These are phyloP conservation scores for Ogataea pignaliae DNA, from an alignment of 805 yeast species.

Conservation along the genomic window DNA sequence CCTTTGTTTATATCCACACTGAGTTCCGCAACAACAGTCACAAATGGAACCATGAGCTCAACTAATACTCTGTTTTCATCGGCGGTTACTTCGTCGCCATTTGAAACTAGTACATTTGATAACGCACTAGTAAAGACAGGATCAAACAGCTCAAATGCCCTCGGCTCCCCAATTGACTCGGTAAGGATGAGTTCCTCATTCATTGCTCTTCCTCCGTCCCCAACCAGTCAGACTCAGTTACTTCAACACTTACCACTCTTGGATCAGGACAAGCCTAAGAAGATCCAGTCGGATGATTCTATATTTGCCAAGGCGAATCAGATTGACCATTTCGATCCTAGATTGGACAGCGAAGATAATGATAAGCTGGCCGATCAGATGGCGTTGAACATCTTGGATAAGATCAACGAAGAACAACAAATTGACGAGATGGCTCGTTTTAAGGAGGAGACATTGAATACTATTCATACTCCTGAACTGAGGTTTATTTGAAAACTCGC, in stretches of 20 bases:
- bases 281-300: slow-evolving; percentile 10
- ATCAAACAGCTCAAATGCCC: slow-evolving; percentile 7
- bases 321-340: slow-evolving; percentile 29
- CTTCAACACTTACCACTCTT: neutral
- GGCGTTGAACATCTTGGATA: slow-evolving; percentile 30
- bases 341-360: slow-evolving; percentile 19
- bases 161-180: slow-evolving; percentile 3
- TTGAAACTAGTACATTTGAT: slow-evolving; percentile 5
- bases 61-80: slow-evolving; percentile 3
- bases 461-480: slow-evolving; percentile 13
- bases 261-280: neutral
- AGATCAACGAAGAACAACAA: slow-evolving; percentile 26
- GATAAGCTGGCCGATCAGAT: slow-evolving; percentile 32
- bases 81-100: slow-evolving; percentile 3
- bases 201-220: neutral
- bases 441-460: slow-evolving; percentile 24
- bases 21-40: slow-evolving; percentile 14
- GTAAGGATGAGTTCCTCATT: slow-evolving; percentile 3
- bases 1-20: slow-evolving; percentile 7
- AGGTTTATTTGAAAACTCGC: slow-evolving; percentile 8
- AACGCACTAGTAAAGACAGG: slow-evolving; percentile 3
- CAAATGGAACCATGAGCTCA: slow-evolving; percentile 3
- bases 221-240: neutral
- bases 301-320: slow-evolving; percentile 29
- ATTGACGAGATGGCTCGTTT: slow-evolving; percentile 27